Conservation (phyloP, 2,329 filamentous ascomycete genomes). For the Paecilomyces variotii region DNA sequence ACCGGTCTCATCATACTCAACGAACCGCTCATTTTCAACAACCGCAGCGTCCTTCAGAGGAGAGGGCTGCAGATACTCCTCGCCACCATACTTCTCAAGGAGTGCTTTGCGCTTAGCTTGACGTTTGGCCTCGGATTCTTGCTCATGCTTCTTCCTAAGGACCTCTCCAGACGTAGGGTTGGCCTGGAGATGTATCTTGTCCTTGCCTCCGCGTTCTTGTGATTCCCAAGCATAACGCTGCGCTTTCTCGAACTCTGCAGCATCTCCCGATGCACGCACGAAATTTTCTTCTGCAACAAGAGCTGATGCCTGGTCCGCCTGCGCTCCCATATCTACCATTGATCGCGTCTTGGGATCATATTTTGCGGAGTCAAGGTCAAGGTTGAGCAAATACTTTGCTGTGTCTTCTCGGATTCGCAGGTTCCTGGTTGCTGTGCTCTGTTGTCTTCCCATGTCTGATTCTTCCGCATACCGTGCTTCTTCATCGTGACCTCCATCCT, state of each 20-base stretch:
- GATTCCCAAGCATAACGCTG: constrained; percentile 92
- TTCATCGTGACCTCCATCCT: constrained; percentile 22
- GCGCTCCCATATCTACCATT: constrained; percentile 78
- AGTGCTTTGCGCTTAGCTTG: constrained; percentile 62
- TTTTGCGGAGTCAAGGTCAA: constrained; percentile 92
- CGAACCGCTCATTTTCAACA: constrained; percentile 73
- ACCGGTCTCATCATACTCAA: constrained; percentile 90
- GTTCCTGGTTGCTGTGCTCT: constrained; percentile 83
- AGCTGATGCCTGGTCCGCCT: constrained; percentile 68
- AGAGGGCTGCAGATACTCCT: constrained; percentile 53
- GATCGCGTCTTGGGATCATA: constrained; percentile 95
- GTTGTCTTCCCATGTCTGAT: constrained; percentile 90
- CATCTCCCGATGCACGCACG: constrained; percentile 79
- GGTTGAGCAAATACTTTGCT: constrained; percentile 89
- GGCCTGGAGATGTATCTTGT: constrained; percentile 83
- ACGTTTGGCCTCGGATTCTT: constrained; percentile 63
- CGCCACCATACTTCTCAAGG: constrained; percentile 73
- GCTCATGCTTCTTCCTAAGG: constrained; percentile 67
- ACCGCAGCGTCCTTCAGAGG: constrained; percentile 60
- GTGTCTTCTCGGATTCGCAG: constrained; percentile 91
- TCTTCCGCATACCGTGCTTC: constrained; percentile 77
- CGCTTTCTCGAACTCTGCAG: constrained; percentile 82
- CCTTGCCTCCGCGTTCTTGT: constrained; percentile 65
- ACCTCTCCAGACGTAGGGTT: constrained; percentile 92
- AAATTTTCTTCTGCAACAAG: constrained; percentile 91